Evolutionary conservation across 2,329 filamentous ascomycete genomes (phyloP), one percentile per base, ranked within the genome.

Genomic region (Neoascochyta sp.): DNA sequence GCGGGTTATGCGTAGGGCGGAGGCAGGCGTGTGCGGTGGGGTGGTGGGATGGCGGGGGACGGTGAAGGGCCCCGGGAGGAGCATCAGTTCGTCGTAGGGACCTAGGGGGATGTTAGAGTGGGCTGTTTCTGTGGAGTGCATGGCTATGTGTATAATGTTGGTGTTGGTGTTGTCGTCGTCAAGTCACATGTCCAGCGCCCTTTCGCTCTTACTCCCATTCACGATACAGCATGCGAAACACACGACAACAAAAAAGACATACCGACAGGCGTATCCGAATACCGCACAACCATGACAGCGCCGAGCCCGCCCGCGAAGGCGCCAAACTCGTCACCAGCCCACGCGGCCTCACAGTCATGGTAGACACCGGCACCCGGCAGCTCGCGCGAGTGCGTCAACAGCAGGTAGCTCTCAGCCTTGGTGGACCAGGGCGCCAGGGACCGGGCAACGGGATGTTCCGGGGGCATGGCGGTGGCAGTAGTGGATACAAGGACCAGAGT

Each of bases 221-320:
- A n/a, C n/a, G n/a, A n/a, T n/a, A n/a, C n/a, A n/a, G n/a, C n/a
- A n/a, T n/a, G n/a, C 1, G 13, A n/a, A 27, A 16, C 7, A 27
- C 12, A 8, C 21, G 11, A 29, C 16, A 16, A 17, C 15, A 24
- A 34, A 22, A 22, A 16, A 29, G 9, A 56, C 52, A 19, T 49
- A 59, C 56, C 52, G 32, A 57, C 53, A 32, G 54, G 49, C 17
- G 54, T 61, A 28, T 51, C 45, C 14, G 16, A 39, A 38, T 61
- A 60, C 28, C 56, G 43, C 4, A 60, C 41, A 23, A 59, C 34
- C 35, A 55, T 47, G 9, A 56, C 45, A 4, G 42, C 34, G 1
- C 54, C 54, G 26, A 60, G 20, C 0, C 57, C 56, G 0, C 52
- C 54, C 27, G 39, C 36, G 29, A 59, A 61, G 24, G 17, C 30